Base-by-base conservation (phyloP, 345 rosid genomes). In the Populus euphratica region DNA sequence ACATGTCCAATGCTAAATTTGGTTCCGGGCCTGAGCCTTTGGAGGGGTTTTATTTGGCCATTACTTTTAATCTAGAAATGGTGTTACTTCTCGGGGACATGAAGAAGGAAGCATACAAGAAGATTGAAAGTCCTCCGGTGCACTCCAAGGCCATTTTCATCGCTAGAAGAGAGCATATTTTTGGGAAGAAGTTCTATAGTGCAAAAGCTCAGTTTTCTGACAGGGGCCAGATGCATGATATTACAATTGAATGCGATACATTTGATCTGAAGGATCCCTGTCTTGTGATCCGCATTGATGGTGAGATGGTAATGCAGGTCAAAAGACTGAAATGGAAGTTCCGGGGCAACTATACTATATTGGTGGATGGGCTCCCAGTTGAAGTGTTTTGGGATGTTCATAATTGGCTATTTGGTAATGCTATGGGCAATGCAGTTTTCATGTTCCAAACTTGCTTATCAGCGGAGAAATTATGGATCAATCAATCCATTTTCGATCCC, bases 371-470 rank as follows among this genome's bases (percentile, higher is more conserved):
- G 69, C 79, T 88, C 17, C 87, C 91, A 11, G 96, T 95, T 31
- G 97, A 95, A 81, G 94, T 95, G 79, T 88, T 87, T 10, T 95
- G 99, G 99, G 99, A 95, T 86, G 95, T 95, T 66, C 91, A 95
- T 70, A 92, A 87, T 69, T 95, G 99, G 99, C 86, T 95, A n/a
- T 95, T 93, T 83, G 94, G 97, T 68, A 85, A 87, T 83, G 85
- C 86, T 20, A 77, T 82, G 73, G 93, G 91, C 56, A 91, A 91
- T 75, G 98, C 96, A 1, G 98, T 95, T 68, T 95, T 95, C 75
- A 90, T 95, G 94, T 95, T 95, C 82, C 95, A 91, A 82, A 87
- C 91, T 67, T 85, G 92, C 83, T 85, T 87, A 13, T 84, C 87
- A 29, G 82, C 85, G 6, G 82, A 82, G 76, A 88, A 83, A 67